Conservation (phyloP, 202 grass and related monocot species). For the Digitaria exilis region DNA sequence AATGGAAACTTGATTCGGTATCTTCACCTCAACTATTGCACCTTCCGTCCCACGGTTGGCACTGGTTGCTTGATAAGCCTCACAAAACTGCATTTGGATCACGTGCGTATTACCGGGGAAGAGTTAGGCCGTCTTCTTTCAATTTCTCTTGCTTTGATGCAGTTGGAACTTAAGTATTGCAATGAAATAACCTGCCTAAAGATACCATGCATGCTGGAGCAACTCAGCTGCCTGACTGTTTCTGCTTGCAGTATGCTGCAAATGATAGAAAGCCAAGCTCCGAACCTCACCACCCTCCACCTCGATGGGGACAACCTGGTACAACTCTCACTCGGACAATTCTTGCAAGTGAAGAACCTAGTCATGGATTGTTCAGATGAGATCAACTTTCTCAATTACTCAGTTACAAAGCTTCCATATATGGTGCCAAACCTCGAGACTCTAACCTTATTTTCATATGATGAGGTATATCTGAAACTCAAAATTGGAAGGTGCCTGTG, state of each 20-base stretch:
- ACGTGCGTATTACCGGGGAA: background rate
- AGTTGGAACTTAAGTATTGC: background rate
- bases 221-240: background rate
- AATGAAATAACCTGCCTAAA: background rate
- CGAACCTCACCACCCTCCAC: background rate
- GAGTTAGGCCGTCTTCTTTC: background rate
- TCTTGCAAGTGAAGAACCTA: background rate
- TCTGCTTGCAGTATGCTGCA: background rate
- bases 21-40: background rate
- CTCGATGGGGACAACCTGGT: background rate
- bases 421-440: background rate
- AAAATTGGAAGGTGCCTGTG: background rate
- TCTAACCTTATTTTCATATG: background rate
- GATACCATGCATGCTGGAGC: background rate
- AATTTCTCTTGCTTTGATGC: background rate
- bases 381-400: background rate
- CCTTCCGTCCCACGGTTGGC: background rate
- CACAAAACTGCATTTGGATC: background rate
- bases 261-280: slow-evolving; percentile 10
- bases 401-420: background rate
- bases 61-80: background rate
- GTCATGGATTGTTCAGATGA: background rate
- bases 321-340: background rate
- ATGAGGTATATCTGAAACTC: slow-evolving; percentile 14
- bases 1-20: background rate